Evolutionary conservation across 257 asterid genomes (phyloP).

Genomic region (Solanum peruvianum): DNA sequence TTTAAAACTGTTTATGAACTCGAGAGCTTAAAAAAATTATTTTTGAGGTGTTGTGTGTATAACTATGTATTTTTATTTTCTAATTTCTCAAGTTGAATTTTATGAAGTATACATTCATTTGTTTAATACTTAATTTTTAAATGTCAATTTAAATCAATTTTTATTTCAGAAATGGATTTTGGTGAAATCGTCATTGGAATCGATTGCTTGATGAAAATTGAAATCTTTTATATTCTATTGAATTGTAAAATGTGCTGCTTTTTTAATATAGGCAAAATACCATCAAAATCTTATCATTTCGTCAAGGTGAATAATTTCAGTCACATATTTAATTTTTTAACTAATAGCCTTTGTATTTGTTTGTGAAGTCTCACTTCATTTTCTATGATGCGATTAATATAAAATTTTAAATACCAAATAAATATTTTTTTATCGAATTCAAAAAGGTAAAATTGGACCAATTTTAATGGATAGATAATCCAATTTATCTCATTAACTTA

Average conservation of each 20-base stretch:
- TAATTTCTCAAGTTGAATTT: background rate
- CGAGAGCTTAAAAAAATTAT: background rate
- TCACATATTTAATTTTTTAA: background rate
- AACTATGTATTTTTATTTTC: background rate
- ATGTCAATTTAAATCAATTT: background rate
- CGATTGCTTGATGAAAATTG: background rate
- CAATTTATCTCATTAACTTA: background rate
- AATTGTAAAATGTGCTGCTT: too few relatives aligned
- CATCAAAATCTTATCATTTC: background rate
- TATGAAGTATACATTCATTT: background rate
- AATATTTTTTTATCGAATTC: too few relatives aligned
- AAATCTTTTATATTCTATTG: background rate
- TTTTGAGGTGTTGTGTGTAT: background rate
- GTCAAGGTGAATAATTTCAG: background rate
- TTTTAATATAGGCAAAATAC: too few relatives aligned
- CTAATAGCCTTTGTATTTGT: background rate
- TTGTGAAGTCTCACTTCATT: background rate
- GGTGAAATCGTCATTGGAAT: background rate
- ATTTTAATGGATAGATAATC: background rate
- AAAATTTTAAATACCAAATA: background rate
- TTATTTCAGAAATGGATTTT: background rate
- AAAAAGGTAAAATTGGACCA: background rate
- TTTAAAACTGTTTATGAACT: background rate
- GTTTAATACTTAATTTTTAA: background rate
- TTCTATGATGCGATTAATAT: background rate